phyloP scores from a whole-genome alignment of 1,139 yeast genomes.

The Debaryomycetaceae sp. region DNA sequence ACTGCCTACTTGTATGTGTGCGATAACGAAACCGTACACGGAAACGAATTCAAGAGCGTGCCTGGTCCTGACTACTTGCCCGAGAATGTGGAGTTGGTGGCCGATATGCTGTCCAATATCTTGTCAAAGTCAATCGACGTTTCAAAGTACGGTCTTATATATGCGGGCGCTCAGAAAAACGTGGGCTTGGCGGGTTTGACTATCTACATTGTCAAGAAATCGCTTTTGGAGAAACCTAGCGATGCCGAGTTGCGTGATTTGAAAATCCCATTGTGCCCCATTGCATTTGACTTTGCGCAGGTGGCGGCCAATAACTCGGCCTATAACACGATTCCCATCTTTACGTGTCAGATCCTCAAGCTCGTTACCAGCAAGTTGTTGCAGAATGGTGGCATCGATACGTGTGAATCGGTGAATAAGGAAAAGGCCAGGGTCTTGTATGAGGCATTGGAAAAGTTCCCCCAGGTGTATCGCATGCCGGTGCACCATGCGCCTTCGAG shows the following conservation, averaged over 20 bases:
- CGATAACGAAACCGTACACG: slow-evolving; percentile 94
- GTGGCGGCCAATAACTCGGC: slow-evolving; percentile 84
- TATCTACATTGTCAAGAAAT: slow-evolving; percentile 76
- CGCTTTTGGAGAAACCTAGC: slow-evolving; percentile 55
- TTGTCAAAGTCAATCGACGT: slow-evolving; percentile 74
- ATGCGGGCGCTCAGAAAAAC: slow-evolving; percentile 97
- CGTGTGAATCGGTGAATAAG: slow-evolving; percentile 47
- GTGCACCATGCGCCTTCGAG: slow-evolving; percentile 50
- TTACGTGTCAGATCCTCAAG: slow-evolving; percentile 76
- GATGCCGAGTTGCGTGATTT: slow-evolving; percentile 50
- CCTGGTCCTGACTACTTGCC: slow-evolving; percentile 44
- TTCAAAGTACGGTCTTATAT: slow-evolving; percentile 70
- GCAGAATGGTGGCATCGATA: slow-evolving; percentile 43
- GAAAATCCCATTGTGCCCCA: slow-evolving; percentile 70
- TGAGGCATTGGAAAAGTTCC: slow-evolving; percentile 49
- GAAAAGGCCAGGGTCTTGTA: slow-evolving; percentile 56
- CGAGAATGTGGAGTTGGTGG: slow-evolving; percentile 67
- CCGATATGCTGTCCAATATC: slow-evolving; percentile 92
- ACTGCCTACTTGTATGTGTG: slow-evolving; percentile 83
- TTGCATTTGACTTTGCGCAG: slow-evolving; percentile 79
- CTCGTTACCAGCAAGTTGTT: slow-evolving; percentile 60
- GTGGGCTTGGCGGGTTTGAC: slow-evolving; percentile 95
- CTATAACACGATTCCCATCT: slow-evolving; percentile 90
- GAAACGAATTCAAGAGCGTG: slow-evolving; percentile 63
- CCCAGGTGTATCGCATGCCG: slow-evolving; percentile 55